phyloP scores from a whole-genome alignment of 805 yeast genomes.

The Spathaspora sp. region DNA sequence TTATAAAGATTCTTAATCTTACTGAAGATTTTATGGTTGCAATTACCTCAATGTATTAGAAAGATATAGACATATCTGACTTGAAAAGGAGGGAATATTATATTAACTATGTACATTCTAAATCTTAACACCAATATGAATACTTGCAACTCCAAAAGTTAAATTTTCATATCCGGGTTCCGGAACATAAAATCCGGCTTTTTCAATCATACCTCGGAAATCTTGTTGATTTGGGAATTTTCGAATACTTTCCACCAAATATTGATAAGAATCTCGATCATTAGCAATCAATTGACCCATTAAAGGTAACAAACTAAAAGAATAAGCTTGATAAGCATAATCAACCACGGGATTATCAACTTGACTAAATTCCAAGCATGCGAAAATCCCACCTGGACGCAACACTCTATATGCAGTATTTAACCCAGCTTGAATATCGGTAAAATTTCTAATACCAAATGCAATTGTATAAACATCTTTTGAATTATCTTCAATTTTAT shows the following conservation, averaged over 20 bases:
- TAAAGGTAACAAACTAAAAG: constrained; percentile 81
- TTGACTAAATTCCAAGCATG: constrained; percentile 92
- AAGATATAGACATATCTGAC: not conserved
- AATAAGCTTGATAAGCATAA: constrained; percentile 79
- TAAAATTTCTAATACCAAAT: constrained; percentile 95
- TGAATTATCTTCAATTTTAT: constrained; percentile 76
- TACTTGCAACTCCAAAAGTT: constrained; percentile 93
- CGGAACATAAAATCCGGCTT: constrained; percentile 86
- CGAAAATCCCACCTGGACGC: constrained; percentile 97
- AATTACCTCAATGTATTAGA: constrained; percentile 4
- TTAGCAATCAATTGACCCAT: constrained; percentile 96
- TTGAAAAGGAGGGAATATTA: too few relatives aligned
- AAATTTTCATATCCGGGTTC: constrained; percentile 92
- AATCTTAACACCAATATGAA: constrained; percentile 90
- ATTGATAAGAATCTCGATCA: constrained; percentile 94
- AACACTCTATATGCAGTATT: constrained; percentile 93
- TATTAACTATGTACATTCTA: constrained; percentile 23
- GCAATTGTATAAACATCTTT: constrained; percentile 96
- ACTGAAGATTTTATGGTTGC: constrained; percentile 27
- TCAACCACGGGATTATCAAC: constrained; percentile 79
- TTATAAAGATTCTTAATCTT: constrained; percentile 23
- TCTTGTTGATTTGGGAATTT: constrained; percentile 90
- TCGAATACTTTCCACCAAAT: constrained; percentile 90
- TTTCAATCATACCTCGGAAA: constrained; percentile 85
- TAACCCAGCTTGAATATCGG: constrained; percentile 89